These are phyloP conservation scores for Bromus sterilis DNA, from an alignment of 176 grass and related monocot genomes.

Conservation along the genomic window DNA sequence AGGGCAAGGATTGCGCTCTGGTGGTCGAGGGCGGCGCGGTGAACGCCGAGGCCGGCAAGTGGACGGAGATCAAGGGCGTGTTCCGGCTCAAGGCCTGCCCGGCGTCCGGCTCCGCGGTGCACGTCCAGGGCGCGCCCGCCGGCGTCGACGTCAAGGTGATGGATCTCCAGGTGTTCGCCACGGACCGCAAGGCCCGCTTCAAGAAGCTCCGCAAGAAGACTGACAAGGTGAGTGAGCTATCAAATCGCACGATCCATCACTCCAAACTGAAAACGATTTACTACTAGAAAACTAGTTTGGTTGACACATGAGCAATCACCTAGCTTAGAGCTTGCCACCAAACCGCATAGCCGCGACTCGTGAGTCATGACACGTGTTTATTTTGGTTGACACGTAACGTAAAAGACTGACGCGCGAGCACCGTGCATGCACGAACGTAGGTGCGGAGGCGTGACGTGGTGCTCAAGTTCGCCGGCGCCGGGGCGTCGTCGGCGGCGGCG, in stretches of 20 bases:
- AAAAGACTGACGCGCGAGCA: neutral
- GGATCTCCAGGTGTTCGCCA: conserved; percentile 57
- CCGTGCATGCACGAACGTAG: neutral
- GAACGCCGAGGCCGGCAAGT: conserved; percentile 10
- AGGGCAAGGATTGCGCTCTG: conserved; percentile 6
- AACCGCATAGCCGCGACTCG: too few species aligned
- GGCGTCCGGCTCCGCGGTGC: conserved; percentile 17
- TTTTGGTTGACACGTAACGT: neutral
- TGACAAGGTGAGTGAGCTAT: conserved; percentile 42
- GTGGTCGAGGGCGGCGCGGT: conserved; percentile 38
- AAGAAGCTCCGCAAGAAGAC: conserved; percentile 53
- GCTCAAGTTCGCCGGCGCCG: conserved; percentile 31
- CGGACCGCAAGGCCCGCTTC: conserved; percentile 47
- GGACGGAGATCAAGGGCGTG: conserved; percentile 67
- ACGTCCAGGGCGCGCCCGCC: conserved; percentile 36
- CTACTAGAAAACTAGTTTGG: neutral
- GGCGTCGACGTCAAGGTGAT: conserved; percentile 63
- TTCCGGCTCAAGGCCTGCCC: conserved; percentile 41
- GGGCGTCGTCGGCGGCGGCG: neutral
- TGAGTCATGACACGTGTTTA: neutral
- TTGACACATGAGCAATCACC: neutral
- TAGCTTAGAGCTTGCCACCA: neutral
- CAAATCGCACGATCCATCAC: neutral
- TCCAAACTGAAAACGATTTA: neutral
- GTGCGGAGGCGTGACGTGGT: conserved; percentile 59